A percentile compares a stretch with the other conserved stretches of the same genome.
Evolutionary conservation across 176 grass and related monocot genomes (phyloP).

Genomic region (Luzula sylvatica): DNA sequence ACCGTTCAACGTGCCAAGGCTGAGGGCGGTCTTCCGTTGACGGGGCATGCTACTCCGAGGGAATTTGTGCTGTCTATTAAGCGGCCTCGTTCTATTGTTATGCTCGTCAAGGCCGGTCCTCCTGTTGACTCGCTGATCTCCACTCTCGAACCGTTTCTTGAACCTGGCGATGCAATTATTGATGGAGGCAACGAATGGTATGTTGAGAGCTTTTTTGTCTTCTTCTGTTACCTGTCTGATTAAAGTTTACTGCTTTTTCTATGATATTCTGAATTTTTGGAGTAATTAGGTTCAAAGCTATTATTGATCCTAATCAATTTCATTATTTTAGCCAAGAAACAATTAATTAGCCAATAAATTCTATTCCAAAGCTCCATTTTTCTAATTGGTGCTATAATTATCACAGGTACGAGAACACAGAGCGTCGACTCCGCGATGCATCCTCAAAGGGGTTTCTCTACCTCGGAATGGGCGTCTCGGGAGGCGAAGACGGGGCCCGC

Average conservation of each 20-base stretch:
- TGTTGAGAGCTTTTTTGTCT: too few relatives aligned
- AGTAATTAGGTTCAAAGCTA: too few relatives aligned
- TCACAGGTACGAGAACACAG: slow-evolving; percentile 63
- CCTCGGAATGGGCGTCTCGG: slow-evolving; percentile 89
- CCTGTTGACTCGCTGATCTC: slow-evolving; percentile 72
- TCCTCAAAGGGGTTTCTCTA: slow-evolving; percentile 46
- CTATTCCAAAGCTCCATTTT: too few relatives aligned
- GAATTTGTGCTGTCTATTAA: slow-evolving; percentile 69
- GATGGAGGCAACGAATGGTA: slow-evolving; percentile 80
- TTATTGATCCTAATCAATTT: too few relatives aligned
- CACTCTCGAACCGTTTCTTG: slow-evolving; percentile 52
- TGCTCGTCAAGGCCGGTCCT: slow-evolving; percentile 66
- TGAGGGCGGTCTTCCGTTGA: slow-evolving; percentile 55
- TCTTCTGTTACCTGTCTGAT: too few relatives aligned
- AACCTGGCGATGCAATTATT: slow-evolving; percentile 66
- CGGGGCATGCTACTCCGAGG: slow-evolving; percentile 51
- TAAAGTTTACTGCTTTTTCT: too few relatives aligned
- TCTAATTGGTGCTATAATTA: too few relatives aligned
- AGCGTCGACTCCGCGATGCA: slow-evolving; percentile 53
- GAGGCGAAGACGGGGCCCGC: slow-evolving; percentile 66
- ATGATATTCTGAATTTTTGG: too few relatives aligned
- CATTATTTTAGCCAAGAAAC: too few relatives aligned
- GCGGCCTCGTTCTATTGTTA: slow-evolving; percentile 55
- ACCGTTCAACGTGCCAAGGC: slow-evolving; percentile 40
- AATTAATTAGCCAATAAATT: too few relatives aligned